These are phyloP conservation scores for Globisporangium lucens DNA, from an alignment of 352 stramenopile genomes.

Conservation along the genomic window DNA sequence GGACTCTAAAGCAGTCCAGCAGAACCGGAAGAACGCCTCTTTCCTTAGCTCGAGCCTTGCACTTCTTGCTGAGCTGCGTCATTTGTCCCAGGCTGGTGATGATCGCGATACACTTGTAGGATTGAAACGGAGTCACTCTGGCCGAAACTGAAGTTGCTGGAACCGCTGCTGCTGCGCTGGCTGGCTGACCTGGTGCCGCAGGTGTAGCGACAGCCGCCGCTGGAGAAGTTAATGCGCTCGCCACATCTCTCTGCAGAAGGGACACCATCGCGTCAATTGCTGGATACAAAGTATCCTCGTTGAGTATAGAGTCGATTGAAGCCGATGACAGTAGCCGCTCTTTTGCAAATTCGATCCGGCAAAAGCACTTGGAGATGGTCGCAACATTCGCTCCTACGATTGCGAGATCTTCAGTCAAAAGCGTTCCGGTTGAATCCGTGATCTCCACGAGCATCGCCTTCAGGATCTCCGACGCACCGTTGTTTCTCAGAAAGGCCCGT, in stretches of 20 bases:
- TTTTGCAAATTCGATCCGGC: conserved; percentile 36
- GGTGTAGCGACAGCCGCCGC: conserved; percentile 12
- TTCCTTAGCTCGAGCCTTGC: conserved; percentile 34
- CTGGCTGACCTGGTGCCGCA: conserved; percentile 23
- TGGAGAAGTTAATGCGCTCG: conserved; percentile 17
- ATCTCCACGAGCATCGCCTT: conserved; percentile 18
- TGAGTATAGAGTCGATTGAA: neutral
- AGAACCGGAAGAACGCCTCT: conserved; percentile 35
- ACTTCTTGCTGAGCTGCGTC: conserved; percentile 35
- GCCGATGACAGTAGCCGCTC: conserved; percentile 12
- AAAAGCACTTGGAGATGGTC: conserved; percentile 33
- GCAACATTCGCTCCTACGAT: conserved; percentile 29
- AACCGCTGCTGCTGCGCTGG: conserved; percentile 19
- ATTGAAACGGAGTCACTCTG: conserved; percentile 31
- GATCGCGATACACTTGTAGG: conserved; percentile 26
- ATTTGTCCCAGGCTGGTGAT: conserved; percentile 52
- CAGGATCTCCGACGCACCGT: conserved; percentile 5
- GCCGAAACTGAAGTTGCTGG: conserved; percentile 5
- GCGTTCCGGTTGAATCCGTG: neutral
- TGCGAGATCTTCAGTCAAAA: conserved; percentile 21
- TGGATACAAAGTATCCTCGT: conserved; percentile 15
- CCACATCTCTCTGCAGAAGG: conserved; percentile 41
- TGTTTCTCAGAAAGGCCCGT: conserved; percentile 7
- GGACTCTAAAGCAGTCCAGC: conserved; percentile 42
- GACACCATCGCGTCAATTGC: conserved; percentile 35